Base-by-base conservation (phyloP, 1,284 basidiomycete species). In the Ceratobasidium sp. region DNA sequence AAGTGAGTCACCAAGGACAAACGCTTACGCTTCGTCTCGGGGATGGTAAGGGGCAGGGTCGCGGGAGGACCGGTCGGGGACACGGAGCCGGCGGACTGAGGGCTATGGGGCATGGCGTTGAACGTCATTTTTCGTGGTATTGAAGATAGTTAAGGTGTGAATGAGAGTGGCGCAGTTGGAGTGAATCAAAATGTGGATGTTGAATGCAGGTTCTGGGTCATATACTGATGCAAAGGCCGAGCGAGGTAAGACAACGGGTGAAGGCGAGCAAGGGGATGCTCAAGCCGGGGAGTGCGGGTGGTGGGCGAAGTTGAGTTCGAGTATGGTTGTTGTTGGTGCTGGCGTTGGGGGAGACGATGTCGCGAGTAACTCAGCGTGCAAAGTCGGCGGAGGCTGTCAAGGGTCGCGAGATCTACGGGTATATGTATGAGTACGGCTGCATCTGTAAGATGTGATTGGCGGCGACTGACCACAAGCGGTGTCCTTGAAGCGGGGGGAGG, bases 331-430 rank as follows among this genome's bases (percentile, higher is more conserved):
- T 55, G 59, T 52, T 61, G 30, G 46, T 54, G 63, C 58, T 54
- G 66, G 63, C 32, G 54, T 30, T 11, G 58, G 55, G 74, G 77
- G 76, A 77, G 79, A 76, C 76, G 76, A 77, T 76, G 77, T 80
- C 78, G 77, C 74, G 78, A 77, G 78, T 75, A 76, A 77, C 78
- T 67, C 54, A 54, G 72, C 49, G 66, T 55, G 81, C 80, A 84
- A 86, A 86, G 80, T 78, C 79, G 82, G 82, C 81, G 86, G 90
- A 87, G 85, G 90, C 91, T 91, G 91, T 87, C 89, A 91, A 94
- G 94, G 93, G 94, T 95, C 94, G 93, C 93, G 94, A 95, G 92
- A 89, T 87, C 91, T 94, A 46, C 35, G 35, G 35, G 35, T 74
- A 75, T 52, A 73, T 44, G 58, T 38, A 30, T 46, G 18, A 57